Evolutionary conservation across 495 filamentous ascomycete genomes (phyloP).

Genomic region (Monascus purpureus): DNA sequence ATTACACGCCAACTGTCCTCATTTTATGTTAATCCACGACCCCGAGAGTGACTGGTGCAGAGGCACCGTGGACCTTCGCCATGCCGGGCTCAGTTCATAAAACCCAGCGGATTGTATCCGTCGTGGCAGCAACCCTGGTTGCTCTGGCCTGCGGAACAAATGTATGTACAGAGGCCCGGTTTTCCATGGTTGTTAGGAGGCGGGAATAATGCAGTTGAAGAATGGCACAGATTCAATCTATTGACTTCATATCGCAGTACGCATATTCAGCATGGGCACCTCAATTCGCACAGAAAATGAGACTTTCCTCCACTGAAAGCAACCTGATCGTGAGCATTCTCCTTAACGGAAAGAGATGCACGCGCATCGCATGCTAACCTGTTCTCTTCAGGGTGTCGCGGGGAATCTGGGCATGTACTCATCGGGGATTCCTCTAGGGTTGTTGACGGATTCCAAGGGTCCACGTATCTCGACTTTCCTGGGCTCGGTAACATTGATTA

Average conservation of each 20-base stretch:
- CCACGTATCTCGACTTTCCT: constrained; percentile 62
- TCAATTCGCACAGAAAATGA: constrained; percentile 75
- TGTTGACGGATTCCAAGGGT: constrained; percentile 74
- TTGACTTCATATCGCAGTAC: no score
- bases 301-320: constrained; percentile 75
- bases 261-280: constrained; percentile 97
- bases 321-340: constrained; percentile 62
- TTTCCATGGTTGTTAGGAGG: background rate
- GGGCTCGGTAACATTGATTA: constrained; percentile 53
- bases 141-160: constrained; percentile 88
- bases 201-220: background rate
- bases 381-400: constrained; percentile 46
- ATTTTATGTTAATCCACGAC: no score
- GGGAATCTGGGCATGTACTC: constrained; percentile 95
- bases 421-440: constrained; percentile 76
- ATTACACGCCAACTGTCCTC: no score
- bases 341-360: no score
- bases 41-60: background rate
- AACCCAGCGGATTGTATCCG: constrained; percentile 50
- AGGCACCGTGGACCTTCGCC: background rate
- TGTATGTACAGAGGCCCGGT: constrained; percentile 32
- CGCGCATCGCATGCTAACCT: no score
- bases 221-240: no score
- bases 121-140: constrained; percentile 72
- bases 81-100: constrained; percentile 17